Evolutionary conservation across 495 filamentous ascomycete species (phyloP).

Genomic region (Apodospora peruviana): DNA sequence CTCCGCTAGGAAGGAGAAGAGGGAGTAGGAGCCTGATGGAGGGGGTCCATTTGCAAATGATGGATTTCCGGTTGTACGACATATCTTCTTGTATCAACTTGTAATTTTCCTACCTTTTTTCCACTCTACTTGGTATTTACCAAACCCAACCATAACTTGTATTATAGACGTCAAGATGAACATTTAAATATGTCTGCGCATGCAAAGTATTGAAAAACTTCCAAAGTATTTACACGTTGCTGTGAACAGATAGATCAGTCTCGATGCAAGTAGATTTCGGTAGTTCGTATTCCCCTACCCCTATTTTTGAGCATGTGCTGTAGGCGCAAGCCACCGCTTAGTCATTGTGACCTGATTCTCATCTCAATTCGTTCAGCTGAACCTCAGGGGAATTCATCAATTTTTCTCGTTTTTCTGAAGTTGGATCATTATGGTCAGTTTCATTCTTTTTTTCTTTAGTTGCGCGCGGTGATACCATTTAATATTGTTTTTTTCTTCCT

Average conservation of each 20-base stretch:
- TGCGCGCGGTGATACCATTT: too few relatives aligned
- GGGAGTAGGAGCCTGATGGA: background rate
- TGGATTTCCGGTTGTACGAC: background rate
- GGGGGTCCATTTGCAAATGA: background rate
- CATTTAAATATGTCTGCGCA: too few relatives aligned
- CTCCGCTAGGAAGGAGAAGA: background rate
- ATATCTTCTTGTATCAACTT: background rate
- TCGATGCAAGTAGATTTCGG: too few relatives aligned
- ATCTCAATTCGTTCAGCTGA: background rate
- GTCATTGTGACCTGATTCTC: conserved; percentile 1
- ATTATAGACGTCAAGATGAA: background rate
- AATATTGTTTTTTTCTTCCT: too few relatives aligned
- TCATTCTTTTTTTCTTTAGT: too few relatives aligned
- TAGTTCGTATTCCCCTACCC: too few relatives aligned
- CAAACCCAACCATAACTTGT: background rate
- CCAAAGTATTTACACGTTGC: too few relatives aligned
- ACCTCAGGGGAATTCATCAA: background rate
- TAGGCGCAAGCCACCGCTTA: background rate
- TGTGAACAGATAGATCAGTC: too few relatives aligned
- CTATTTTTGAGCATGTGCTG: too few relatives aligned
- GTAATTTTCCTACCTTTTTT: background rate
- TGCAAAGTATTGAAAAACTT: too few relatives aligned
- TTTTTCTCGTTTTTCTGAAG: too few relatives aligned
- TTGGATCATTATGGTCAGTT: too few relatives aligned
- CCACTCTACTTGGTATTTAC: background rate